phyloP scores from a whole-genome alignment of 176 grass and related monocot species.

The Carex pumila region DNA sequence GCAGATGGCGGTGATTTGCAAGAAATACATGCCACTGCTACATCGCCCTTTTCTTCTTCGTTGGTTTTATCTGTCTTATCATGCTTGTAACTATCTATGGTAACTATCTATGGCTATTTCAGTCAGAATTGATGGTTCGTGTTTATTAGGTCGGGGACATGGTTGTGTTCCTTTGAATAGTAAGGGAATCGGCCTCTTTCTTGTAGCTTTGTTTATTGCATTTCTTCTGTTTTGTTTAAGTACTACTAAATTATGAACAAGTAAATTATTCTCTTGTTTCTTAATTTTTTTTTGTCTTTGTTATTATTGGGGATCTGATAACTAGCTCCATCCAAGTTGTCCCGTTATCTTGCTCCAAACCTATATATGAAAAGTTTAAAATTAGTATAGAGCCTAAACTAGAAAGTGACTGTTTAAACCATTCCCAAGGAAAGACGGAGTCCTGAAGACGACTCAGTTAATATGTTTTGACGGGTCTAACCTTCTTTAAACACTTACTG shows the following conservation, averaged over 20 bases:
- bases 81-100: constrained; percentile 10
- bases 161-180: not conserved
- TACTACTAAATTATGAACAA: constrained; percentile 4
- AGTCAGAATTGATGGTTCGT: not conserved
- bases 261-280: not conserved
- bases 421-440: no score
- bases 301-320: not conserved
- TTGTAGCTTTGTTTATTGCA: constrained; percentile 14
- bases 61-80: constrained; percentile 3
- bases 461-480: no score
- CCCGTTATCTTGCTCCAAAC: no score
- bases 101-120: constrained; percentile 13
- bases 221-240: not conserved
- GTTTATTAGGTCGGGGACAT: not conserved
- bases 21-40: not conserved
- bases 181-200: not conserved
- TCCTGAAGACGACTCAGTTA: no score
- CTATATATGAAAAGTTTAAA: no score
- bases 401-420: no score
- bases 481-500: no score
- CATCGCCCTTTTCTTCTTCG: not conserved
- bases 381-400: no score
- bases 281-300: not conserved
- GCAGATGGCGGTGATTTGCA: not conserved
- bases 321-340: no score